Conservation (phyloP, 2,329 filamentous ascomycete species). For the Cylindrodendrum hubeiense region DNA sequence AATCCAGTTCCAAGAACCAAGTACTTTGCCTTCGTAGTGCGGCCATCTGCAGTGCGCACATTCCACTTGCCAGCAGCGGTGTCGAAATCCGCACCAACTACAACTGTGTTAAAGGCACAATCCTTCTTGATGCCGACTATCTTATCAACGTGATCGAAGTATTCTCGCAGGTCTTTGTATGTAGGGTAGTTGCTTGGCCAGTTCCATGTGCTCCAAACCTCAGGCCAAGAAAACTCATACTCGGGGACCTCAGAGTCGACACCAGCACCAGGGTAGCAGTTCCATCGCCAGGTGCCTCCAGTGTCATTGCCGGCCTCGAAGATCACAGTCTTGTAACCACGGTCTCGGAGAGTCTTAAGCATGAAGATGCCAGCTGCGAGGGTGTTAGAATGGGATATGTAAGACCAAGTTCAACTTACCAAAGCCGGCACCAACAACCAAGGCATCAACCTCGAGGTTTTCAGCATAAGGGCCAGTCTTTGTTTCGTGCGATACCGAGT, state of each 20-base stretch:
- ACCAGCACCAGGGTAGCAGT: conserved; percentile 66
- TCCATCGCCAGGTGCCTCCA: conserved; percentile 69
- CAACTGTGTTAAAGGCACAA: conserved; percentile 66
- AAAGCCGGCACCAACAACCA: conserved; percentile 61
- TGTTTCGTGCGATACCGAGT: conserved; percentile 46
- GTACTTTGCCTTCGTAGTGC: conserved; percentile 62
- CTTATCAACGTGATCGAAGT: conserved; percentile 72
- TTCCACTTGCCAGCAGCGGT: conserved; percentile 61
- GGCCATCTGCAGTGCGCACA: conserved; percentile 62
- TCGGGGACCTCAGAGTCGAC: conserved; percentile 67
- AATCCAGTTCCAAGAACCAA: conserved; percentile 68
- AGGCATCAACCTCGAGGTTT: conserved; percentile 57
- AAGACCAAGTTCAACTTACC: conserved; percentile 40
- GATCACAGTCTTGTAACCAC: conserved; percentile 60
- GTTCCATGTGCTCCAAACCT: conserved; percentile 67
- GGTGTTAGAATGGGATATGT: neutral
- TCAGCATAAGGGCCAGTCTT: conserved; percentile 56
- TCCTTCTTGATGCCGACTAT: conserved; percentile 68
- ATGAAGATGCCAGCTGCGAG: conserved; percentile 59
- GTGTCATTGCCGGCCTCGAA: conserved; percentile 65
- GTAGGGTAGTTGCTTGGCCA: conserved; percentile 67
- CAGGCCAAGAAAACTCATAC: conserved; percentile 66
- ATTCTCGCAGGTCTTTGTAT: conserved; percentile 64
- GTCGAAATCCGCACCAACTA: conserved; percentile 65
- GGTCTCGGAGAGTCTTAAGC: conserved; percentile 64